phyloP scores from a whole-genome alignment of 2,329 filamentous ascomycete species.

The Fusarium penzigii region DNA sequence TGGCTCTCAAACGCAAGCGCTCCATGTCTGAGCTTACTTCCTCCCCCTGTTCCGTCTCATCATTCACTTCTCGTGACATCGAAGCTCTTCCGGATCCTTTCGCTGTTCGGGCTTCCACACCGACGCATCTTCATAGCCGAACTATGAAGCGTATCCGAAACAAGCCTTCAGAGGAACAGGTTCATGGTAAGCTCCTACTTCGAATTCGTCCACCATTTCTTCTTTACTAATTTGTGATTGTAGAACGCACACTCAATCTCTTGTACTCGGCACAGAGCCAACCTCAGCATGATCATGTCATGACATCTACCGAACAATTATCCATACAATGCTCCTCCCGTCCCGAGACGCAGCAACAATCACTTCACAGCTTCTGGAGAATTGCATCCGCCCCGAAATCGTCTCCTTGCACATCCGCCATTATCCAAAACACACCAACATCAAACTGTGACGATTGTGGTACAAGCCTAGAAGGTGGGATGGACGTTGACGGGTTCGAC shows the following conservation, averaged over 20 bases:
- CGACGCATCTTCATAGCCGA: constrained; percentile 52
- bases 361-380: constrained; percentile 64
- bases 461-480: constrained; percentile 33
- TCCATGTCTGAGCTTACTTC: constrained; percentile 59
- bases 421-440: constrained; percentile 11
- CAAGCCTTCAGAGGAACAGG: constrained; percentile 55
- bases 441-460: constrained; percentile 58
- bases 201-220: neutral
- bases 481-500: constrained; percentile 40
- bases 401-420: constrained; percentile 23
- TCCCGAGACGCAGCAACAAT: constrained; percentile 43
- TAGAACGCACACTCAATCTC: constrained; percentile 59
- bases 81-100: constrained; percentile 34
- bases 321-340: constrained; percentile 8
- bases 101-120: constrained; percentile 36
- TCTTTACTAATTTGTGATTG: constrained; percentile 14
- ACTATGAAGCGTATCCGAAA: constrained; percentile 63
- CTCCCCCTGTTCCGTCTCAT: constrained; percentile 45
- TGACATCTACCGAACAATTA: constrained; percentile 3
- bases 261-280: constrained; percentile 57
- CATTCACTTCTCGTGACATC: constrained; percentile 39
- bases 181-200: constrained; percentile 50
- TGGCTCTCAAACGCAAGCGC: constrained; percentile 63
- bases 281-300: constrained; percentile 13
- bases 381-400: constrained; percentile 43